Conservation (phyloP, 2,329 filamentous ascomycete genomes). For the Fusarium sororula region DNA sequence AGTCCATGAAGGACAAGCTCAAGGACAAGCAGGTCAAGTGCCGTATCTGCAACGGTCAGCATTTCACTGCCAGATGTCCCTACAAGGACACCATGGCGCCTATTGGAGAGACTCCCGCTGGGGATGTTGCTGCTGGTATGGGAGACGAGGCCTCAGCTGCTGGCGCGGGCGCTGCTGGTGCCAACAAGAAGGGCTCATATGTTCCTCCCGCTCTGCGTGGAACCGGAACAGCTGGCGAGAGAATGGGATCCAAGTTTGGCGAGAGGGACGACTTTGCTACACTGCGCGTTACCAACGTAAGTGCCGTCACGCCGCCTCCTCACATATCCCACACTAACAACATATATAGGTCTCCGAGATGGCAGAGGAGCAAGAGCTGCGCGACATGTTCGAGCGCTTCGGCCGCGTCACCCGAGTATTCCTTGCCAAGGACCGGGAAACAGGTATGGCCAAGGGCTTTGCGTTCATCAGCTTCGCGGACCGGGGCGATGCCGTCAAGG, state of each 20-base stretch:
- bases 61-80: constrained; percentile 98
- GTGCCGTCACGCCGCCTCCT: constrained; percentile 49
- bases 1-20: constrained; percentile 81
- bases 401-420: constrained; percentile 97
- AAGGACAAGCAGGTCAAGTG: constrained; percentile 99
- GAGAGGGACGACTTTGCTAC: constrained; percentile 97
- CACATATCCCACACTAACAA: constrained; percentile 40
- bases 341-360: constrained; percentile 84
- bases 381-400: constrained; percentile 98
- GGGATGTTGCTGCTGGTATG: constrained; percentile 65
- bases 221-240: constrained; percentile 74
- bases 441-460: constrained; percentile 95
- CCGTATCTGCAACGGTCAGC: constrained; percentile 97
- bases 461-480: constrained; percentile 98
- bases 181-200: constrained; percentile 82
- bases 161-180: constrained; percentile 48
- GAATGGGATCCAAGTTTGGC: constrained; percentile 87
- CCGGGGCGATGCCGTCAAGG: constrained; percentile 86
- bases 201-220: constrained; percentile 93
- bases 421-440: constrained; percentile 97
- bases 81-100: constrained; percentile 99
- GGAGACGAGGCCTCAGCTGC: constrained; percentile 59
- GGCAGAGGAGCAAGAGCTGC: constrained; percentile 93
- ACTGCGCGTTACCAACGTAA: constrained; percentile 95
- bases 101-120: constrained; percentile 67